phyloP scores from a whole-genome alignment of 2,329 filamentous ascomycete genomes.

The Microdochium trichocladiopsis region DNA sequence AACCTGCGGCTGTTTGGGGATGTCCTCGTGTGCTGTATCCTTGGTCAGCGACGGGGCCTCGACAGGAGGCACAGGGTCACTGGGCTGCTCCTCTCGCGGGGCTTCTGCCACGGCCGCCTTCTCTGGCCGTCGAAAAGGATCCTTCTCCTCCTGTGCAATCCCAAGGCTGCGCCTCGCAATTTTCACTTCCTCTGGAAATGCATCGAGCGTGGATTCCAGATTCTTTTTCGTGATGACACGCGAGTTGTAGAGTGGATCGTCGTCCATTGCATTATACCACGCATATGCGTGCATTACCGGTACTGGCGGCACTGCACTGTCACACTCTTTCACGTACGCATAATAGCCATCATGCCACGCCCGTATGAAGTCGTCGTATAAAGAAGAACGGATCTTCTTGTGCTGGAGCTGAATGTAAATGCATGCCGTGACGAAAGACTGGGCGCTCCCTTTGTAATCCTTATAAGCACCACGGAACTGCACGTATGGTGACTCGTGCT shows the following conservation, averaged over 20 bases:
- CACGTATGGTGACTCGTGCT: conserved; percentile 13
- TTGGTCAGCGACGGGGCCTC: background rate
- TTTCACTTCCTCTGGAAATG: conserved; percentile 16
- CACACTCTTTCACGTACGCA: conserved; percentile 18
- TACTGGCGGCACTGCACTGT: conserved; percentile 10
- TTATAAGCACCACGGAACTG: conserved; percentile 19
- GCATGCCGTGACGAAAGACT: conserved; percentile 21
- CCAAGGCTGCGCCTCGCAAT: conserved; percentile 5
- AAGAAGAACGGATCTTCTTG: conserved; percentile 15
- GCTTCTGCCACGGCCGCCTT: background rate
- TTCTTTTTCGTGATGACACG: conserved; percentile 21
- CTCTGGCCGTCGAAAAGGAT: background rate
- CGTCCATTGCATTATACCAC: conserved; percentile 25
- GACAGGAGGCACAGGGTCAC: background rate
- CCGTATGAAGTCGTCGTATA: conserved; percentile 27
- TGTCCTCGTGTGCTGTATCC: background rate
- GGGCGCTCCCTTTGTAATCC: conserved; percentile 16
- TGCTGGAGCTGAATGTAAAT: conserved; percentile 18
- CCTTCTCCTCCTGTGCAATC: conserved; percentile 2
- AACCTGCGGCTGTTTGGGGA: background rate
- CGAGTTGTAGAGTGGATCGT: conserved; percentile 15
- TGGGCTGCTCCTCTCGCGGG: background rate
- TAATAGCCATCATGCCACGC: conserved; percentile 22
- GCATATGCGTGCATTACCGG: conserved; percentile 17
- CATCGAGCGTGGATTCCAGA: conserved; percentile 14